Percentiles rank a stretch among this genome's conserved stretches.
These are phyloP conservation scores for Cylindricascospora bacillispora DNA, from an alignment of 1,139 yeast genomes.

Conservation along the genomic window DNA sequence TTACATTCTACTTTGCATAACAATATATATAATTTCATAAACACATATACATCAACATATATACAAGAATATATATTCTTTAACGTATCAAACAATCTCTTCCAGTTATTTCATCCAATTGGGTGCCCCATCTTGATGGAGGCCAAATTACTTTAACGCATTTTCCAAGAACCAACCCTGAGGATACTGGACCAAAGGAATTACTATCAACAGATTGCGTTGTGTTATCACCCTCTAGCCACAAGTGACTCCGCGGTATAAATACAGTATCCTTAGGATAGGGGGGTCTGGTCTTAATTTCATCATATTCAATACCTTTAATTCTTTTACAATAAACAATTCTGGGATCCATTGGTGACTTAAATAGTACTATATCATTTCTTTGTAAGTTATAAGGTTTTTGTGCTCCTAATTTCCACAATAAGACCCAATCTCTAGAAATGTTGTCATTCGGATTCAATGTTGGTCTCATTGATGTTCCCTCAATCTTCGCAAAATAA, in stretches of 20 bases:
- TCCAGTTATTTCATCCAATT: constrained; percentile 16
- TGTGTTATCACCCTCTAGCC: constrained; percentile 93
- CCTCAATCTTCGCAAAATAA: constrained; percentile 67
- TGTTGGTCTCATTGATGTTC: constrained; percentile 82
- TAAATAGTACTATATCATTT: constrained; percentile 66
- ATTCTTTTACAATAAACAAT: constrained; percentile 64
- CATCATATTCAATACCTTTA: constrained; percentile 62
- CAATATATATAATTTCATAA: constrained; percentile 4
- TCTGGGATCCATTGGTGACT: constrained; percentile 71
- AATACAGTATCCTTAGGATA: constrained; percentile 51
- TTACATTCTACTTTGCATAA: not conserved
- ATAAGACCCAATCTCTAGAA: constrained; percentile 48
- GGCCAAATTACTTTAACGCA: constrained; percentile 63
- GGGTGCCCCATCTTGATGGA: constrained; percentile 36
- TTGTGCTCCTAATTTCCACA: constrained; percentile 52
- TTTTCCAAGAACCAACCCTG: constrained; percentile 65
- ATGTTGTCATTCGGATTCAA: constrained; percentile 62
- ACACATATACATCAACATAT: constrained; percentile 6
- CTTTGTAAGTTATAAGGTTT: constrained; percentile 34
- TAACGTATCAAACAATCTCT: constrained; percentile 12
- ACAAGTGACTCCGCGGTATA: constrained; percentile 69
- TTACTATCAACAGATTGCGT: constrained; percentile 77
- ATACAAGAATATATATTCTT: constrained; percentile 5
- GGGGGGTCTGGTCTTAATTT: constrained; percentile 44
- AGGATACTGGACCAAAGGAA: constrained; percentile 72